These are phyloP conservation scores for Neofusicoccum kwambonambiense DNA, from an alignment of 2,329 filamentous ascomycete species.

Conservation along the genomic window DNA sequence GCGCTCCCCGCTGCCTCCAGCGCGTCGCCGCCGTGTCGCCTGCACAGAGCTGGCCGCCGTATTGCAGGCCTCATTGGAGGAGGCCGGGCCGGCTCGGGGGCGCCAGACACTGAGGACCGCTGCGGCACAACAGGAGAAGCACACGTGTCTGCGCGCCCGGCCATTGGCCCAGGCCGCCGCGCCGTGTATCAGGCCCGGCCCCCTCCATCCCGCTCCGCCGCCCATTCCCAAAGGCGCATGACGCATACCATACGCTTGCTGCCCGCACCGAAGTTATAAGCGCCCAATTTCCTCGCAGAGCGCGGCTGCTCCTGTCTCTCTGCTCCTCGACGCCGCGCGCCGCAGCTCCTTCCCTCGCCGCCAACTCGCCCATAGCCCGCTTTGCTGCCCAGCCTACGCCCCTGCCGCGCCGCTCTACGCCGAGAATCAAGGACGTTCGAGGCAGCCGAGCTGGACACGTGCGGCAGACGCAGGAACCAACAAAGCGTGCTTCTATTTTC, in stretches of 20 bases:
- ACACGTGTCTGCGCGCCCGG: constrained; percentile 1
- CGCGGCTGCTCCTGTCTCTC: too few relatives aligned
- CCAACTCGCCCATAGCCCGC: neutral
- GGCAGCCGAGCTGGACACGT: constrained; percentile 4
- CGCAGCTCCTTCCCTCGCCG: neutral
- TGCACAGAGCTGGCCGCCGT: too few relatives aligned
- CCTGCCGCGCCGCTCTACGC: constrained; percentile 1
- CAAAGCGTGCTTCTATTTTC: neutral
- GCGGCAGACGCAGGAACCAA: neutral
- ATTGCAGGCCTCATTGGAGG: neutral
- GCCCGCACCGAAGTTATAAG: constrained; percentile 2
- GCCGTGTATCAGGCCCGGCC: neutral
- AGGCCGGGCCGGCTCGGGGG: too few relatives aligned
- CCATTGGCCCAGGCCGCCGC: constrained; percentile 1
- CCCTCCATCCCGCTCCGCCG: constrained; percentile 5
- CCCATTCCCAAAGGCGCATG: constrained; percentile 1
- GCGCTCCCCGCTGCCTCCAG: neutral
- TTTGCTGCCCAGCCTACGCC: neutral
- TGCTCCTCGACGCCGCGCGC: neutral
- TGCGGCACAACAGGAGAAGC: neutral
- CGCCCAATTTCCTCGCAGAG: neutral
- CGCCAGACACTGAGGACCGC: neutral
- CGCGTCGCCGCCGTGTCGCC: neutral
- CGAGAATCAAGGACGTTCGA: constrained; percentile 13
- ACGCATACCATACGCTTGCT: constrained; percentile 1